Percentiles rank a stretch among this genome's conserved stretches.
Conservation (phyloP, 306 rosid species). For the Vicia faba region DNA sequence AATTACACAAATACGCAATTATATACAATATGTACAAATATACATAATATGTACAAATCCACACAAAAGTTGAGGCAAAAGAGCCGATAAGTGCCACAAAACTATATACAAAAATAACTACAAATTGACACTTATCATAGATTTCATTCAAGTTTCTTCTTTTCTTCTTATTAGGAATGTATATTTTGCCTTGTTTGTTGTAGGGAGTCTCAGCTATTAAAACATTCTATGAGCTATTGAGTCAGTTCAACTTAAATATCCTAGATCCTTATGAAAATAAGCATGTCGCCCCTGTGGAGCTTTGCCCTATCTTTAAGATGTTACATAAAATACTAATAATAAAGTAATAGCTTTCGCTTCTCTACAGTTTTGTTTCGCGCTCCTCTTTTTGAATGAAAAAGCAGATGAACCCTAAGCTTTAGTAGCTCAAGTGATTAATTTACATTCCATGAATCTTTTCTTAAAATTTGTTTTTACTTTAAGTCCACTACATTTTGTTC, state of each 20-base stretch:
- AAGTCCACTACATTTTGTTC: not conserved
- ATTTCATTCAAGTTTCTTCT: constrained; percentile 2
- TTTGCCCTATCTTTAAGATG: constrained; percentile 90
- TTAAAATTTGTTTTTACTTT: not conserved
- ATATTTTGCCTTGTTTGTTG: constrained; percentile 32
- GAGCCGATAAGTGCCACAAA: no score
- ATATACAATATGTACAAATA: no score
- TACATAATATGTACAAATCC: no score
- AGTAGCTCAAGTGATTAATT: not conserved
- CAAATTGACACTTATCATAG: not conserved
- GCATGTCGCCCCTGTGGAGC: constrained; percentile 83
- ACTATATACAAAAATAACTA: no score
- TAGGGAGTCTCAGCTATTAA: constrained; percentile 95
- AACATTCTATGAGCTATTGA: constrained; percentile 84
- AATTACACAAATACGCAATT: no score
- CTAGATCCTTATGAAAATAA: constrained; percentile 73
- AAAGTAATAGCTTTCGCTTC: constrained; percentile 48
- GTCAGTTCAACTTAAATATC: constrained; percentile 75
- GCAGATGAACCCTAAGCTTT: not conserved
- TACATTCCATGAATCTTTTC: not conserved
- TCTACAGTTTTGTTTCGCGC: not conserved
- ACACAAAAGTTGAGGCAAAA: no score
- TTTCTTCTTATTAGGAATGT: constrained; percentile 10
- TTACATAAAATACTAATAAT: constrained; percentile 65
- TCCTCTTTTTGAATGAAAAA: not conserved